These are phyloP conservation scores for Candida nitratophila DNA, from an alignment of 805 yeast genomes.

Conservation along the genomic window DNA sequence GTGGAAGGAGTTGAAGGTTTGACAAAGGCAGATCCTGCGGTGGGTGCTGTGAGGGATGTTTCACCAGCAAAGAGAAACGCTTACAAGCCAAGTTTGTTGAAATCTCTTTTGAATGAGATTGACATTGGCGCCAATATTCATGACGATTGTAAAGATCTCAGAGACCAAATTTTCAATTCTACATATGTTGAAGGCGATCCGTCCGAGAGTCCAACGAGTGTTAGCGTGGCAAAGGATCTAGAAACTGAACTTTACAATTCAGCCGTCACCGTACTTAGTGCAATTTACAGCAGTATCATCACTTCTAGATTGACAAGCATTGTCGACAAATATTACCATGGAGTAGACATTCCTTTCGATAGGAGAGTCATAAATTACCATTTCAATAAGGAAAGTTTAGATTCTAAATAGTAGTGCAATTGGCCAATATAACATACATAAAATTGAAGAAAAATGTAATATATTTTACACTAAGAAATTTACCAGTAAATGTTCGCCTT, in stretches of 20 bases:
- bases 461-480: too few species aligned
- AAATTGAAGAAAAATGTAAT: too few species aligned
- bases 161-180: constrained; percentile 37
- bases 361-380: constrained; percentile 23
- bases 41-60: constrained; percentile 17
- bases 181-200: constrained; percentile 8
- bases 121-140: constrained; percentile 50
- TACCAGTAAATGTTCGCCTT: too few species aligned
- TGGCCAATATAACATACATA: too few species aligned
- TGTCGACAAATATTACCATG: constrained; percentile 47
- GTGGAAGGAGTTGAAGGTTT: constrained; percentile 56
- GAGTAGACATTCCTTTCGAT: constrained; percentile 21
- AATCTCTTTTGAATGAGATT: constrained; percentile 47
- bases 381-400: constrained; percentile 20
- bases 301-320: constrained; percentile 49
- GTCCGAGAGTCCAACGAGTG: constrained; percentile 21
- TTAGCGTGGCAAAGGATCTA: constrained; percentile 26
- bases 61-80: constrained; percentile 56
- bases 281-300: constrained; percentile 44
- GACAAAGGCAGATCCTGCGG: constrained; percentile 27
- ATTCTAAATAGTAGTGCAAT: too few species aligned
- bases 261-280: constrained; percentile 67
- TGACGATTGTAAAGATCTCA: constrained; percentile 49
- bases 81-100: constrained; percentile 52
- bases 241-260: constrained; percentile 51